These are phyloP conservation scores for Panicum hallii DNA, from an alignment of 202 grass and related monocot species.

Conservation along the genomic window DNA sequence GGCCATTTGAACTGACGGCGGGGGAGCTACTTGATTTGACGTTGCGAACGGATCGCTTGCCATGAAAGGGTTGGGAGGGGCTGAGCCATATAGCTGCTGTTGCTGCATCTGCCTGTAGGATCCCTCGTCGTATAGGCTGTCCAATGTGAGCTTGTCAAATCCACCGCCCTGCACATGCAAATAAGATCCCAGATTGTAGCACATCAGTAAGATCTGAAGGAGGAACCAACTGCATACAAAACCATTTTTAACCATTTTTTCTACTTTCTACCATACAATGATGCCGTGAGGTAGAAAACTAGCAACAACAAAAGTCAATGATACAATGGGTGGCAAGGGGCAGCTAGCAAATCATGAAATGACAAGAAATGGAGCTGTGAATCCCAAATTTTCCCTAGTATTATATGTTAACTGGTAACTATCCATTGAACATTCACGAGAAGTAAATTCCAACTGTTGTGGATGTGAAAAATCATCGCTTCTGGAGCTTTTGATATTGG, in stretches of 20 bases:
- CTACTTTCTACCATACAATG: background rate
- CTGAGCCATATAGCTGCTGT: constrained; percentile 63
- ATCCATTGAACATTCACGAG: background rate
- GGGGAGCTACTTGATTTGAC: constrained; percentile 71
- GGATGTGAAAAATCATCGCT: background rate
- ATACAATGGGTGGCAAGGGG: background rate
- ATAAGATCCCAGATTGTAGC: background rate
- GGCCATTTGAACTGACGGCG: constrained; percentile 79
- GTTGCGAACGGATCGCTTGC: constrained; percentile 64
- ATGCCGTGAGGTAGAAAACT: background rate
- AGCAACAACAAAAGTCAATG: background rate
- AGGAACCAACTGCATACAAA: background rate
- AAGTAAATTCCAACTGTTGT: background rate
- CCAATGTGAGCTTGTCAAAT: constrained; percentile 83
- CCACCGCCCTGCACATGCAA: constrained; percentile 70
- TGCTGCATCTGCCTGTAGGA: constrained; percentile 79
- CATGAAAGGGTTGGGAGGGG: constrained; percentile 86
- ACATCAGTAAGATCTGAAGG: background rate
- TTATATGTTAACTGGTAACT: background rate
- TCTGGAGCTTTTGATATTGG: background rate
- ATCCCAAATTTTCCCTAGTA: constrained; percentile 2
- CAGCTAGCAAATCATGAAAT: background rate
- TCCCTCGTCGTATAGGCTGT: constrained; percentile 86
- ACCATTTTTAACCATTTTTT: background rate
- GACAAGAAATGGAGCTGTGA: background rate